A percentile compares a stretch with the other conserved stretches of the same genome.
Conservation (phyloP, 495 filamentous ascomycete species). For the Aspergillus asperescens region DNA sequence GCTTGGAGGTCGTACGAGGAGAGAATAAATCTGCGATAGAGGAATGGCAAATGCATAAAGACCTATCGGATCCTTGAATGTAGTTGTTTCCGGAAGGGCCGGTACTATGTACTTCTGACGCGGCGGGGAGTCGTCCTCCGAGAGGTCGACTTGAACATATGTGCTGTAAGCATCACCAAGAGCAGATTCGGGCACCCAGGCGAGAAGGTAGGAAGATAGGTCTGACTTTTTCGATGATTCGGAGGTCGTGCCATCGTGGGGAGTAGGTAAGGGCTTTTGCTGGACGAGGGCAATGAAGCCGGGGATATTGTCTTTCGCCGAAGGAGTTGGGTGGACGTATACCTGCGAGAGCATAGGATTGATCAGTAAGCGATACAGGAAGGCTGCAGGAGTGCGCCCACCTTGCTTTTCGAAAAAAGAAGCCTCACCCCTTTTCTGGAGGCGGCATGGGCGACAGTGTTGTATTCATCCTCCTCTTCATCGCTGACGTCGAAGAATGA, state of each 20-base stretch:
- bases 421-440: slow-evolving; percentile 86
- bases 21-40: slow-evolving; percentile 79
- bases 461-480: slow-evolving; percentile 91
- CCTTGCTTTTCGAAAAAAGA: slow-evolving; percentile 96
- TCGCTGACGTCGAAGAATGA: slow-evolving; percentile 97
- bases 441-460: slow-evolving; percentile 81
- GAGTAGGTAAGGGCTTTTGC: slow-evolving; percentile 59
- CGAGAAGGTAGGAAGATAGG: slow-evolving; percentile 70
- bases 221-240: slow-evolving; percentile 45
- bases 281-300: slow-evolving; percentile 93
- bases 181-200: slow-evolving; percentile 90
- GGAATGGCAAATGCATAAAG: slow-evolving; percentile 91
- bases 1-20: slow-evolving; percentile 87
- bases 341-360: slow-evolving; percentile 48
- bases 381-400: slow-evolving; percentile 25
- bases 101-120: slow-evolving; percentile 87
- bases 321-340: slow-evolving; percentile 94
- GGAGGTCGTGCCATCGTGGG: slow-evolving; percentile 32
- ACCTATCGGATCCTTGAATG: slow-evolving; percentile 64
- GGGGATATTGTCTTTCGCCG: slow-evolving; percentile 91
- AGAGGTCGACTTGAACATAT: slow-evolving; percentile 91
- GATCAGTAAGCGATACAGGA: not conserved
- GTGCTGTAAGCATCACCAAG: slow-evolving; percentile 80
- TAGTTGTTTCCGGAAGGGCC: slow-evolving; percentile 72
- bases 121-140: slow-evolving; percentile 72